Conservation (phyloP, 495 filamentous ascomycete genomes). For the Cenococcum geophilum region DNA sequence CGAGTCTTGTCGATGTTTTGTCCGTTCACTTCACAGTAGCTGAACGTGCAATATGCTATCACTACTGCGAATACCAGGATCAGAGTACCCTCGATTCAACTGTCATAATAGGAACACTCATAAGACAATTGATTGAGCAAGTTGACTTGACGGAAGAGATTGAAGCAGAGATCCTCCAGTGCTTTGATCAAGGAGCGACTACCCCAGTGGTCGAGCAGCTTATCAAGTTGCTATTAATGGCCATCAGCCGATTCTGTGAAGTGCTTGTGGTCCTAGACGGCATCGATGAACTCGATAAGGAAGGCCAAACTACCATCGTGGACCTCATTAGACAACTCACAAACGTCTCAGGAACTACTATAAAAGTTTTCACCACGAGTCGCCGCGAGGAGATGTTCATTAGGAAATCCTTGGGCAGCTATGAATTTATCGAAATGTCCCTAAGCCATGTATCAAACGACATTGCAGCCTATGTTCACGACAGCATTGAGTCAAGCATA, state of each 20-base stretch:
- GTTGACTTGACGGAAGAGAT: constrained; percentile 1
- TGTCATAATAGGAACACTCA: constrained; percentile 11
- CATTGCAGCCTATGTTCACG: too few relatives aligned
- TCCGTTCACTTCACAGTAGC: too few relatives aligned
- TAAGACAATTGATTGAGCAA: constrained; percentile 15
- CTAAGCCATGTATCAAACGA: too few relatives aligned
- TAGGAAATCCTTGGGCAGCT: too few relatives aligned
- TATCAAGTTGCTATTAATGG: neutral
- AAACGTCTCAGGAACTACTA: neutral
- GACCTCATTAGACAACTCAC: constrained; percentile 3
- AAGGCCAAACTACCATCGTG: neutral
- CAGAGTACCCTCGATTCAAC: constrained; percentile 7
- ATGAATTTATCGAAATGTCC: too few relatives aligned
- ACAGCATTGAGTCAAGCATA: too few relatives aligned
- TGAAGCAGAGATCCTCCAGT: constrained; percentile 1
- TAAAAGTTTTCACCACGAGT: too few relatives aligned
- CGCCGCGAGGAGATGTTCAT: too few relatives aligned
- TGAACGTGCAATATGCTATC: constrained; percentile 8
- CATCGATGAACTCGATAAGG: constrained; percentile 19
- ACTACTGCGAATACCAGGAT: constrained; percentile 29
- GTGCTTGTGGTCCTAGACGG: constrained; percentile 22
- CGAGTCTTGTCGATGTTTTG: constrained; percentile 15
- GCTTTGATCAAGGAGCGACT: neutral
- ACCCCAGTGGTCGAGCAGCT: neutral
- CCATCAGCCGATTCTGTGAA: constrained; percentile 6